Conservation (phyloP, 331 rosid species). For the Telfairia occidentalis region DNA sequence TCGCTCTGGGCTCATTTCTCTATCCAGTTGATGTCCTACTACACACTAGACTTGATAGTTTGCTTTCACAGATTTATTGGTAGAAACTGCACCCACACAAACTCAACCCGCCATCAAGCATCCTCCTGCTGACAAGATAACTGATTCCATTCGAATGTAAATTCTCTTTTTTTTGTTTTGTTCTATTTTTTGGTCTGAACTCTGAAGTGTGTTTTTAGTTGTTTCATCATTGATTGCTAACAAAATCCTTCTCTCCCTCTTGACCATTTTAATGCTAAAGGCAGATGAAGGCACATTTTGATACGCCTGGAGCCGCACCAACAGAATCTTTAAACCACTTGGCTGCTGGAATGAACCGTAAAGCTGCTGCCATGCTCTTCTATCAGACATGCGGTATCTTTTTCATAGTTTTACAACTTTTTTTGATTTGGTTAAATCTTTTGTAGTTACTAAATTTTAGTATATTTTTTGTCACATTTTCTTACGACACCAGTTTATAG, state of each 20-base stretch:
- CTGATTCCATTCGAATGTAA: conserved; percentile 57
- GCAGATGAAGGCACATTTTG: conserved; percentile 65
- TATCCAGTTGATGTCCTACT: not conserved
- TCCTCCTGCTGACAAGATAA: conserved; percentile 37
- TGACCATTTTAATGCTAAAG: conserved; percentile 25
- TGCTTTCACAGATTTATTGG: conserved; percentile 50
- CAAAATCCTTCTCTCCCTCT: not conserved
- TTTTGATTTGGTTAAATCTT: not conserved
- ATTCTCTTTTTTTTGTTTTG: not conserved
- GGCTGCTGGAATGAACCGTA: conserved; percentile 50
- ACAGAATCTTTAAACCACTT: conserved; percentile 52
- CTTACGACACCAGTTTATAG: too few species aligned
- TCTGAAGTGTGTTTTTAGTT: not conserved
- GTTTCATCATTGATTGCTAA: not conserved
- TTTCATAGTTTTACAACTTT: too few species aligned
- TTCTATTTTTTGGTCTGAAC: not conserved
- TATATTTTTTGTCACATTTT: not conserved
- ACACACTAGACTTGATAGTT: conserved; percentile 3
- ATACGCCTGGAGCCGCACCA: conserved; percentile 50
- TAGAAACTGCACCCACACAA: conserved; percentile 72
- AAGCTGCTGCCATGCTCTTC: conserved; percentile 60
- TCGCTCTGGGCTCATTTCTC: not conserved
- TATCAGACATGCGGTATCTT: conserved; percentile 63
- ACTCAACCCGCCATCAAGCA: conserved; percentile 35
- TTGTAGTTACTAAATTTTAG: not conserved